These are phyloP conservation scores for Setomelanomma holmii DNA, from an alignment of 2,329 filamentous ascomycete species.

Conservation along the genomic window DNA sequence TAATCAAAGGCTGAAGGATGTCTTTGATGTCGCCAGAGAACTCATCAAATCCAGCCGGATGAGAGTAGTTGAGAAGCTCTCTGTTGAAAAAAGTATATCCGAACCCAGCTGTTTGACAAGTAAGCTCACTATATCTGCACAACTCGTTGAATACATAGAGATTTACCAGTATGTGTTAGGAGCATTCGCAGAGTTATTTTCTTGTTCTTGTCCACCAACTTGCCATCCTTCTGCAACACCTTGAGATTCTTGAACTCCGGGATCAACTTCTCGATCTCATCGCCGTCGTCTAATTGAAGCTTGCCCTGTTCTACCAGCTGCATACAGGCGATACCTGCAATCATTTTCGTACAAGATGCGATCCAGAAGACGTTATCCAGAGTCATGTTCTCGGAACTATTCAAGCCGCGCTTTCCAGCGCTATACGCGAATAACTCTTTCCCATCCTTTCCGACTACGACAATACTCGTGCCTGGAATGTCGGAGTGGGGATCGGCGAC, in stretches of 20 bases:
- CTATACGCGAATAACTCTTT: constrained; percentile 51
- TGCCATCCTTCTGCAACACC: constrained; percentile 39
- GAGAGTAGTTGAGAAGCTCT: constrained; percentile 52
- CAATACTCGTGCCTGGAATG: constrained; percentile 52
- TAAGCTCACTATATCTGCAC: neutral
- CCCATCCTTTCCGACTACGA: constrained; percentile 52
- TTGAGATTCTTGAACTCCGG: constrained; percentile 49
- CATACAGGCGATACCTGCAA: constrained; percentile 40
- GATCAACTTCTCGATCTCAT: constrained; percentile 30
- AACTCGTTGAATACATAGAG: neutral
- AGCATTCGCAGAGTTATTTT: constrained; percentile 60
- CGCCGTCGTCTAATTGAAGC: constrained; percentile 36
- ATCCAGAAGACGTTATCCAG: constrained; percentile 66
- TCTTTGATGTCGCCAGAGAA: constrained; percentile 63
- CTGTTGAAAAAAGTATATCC: constrained; percentile 58
- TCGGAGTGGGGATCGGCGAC: constrained; percentile 29
- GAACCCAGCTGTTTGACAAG: constrained; percentile 48
- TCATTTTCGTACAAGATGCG: constrained; percentile 56
- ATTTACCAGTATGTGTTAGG: constrained; percentile 51
- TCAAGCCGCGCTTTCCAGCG: constrained; percentile 49
- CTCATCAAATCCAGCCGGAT: constrained; percentile 64
- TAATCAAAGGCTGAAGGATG: constrained; percentile 62
- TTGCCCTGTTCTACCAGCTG: constrained; percentile 44
- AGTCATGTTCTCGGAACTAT: constrained; percentile 59
- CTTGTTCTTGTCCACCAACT: constrained; percentile 47